Evolutionary conservation across 176 grass and related monocot species (phyloP), one percentile per base, ranked within the genome.

Genomic region (Triticum timopheevii): DNA sequence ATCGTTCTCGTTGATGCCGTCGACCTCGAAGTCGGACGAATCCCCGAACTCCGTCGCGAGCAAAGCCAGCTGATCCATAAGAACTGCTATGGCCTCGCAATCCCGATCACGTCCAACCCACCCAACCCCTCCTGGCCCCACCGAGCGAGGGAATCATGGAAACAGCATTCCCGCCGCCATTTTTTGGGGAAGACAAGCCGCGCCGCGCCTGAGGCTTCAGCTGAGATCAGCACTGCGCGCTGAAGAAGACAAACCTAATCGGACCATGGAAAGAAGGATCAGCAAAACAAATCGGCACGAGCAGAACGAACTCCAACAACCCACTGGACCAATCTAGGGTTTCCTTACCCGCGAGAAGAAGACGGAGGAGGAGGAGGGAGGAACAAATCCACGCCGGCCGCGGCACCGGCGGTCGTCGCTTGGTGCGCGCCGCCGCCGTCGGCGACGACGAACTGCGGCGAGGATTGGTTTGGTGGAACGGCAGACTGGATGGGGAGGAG

Each of bases 1-100:
- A 69, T 99, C 94, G 58, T 99, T 96, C 82, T 99, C 97, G 0
- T 45, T 93, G 22, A 95, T 76, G 45, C 91, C 90, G 13, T 98
- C 93, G 0, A 90, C 81, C 74, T 96, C 94, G 34, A 91, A 94
- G 85, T 96, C 97, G 3, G 90, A 99, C 11, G 81, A 83, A 36
- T 96, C 92, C 3, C 80, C 91, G 13, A 98, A 31, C 47, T 96
- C 92, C 17, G 67, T 79, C 3, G 88, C 81, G 30, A 96, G 16
- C 0, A 94, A 65, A 38, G 92, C 92, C 3, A 98, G 81, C 23
- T 94, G 92, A 77, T 94, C 93, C 96, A 98, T 98, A 3, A 83
- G 68, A 86, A 76, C 65, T 5, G 10, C 13, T 38, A 49, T 22
- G 27, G 72, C 3, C 23, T 40, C 15, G 13, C n/a, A 76, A 8